Conservation (phyloP, 441 rosid genomes). For the Brassica balearica region DNA sequence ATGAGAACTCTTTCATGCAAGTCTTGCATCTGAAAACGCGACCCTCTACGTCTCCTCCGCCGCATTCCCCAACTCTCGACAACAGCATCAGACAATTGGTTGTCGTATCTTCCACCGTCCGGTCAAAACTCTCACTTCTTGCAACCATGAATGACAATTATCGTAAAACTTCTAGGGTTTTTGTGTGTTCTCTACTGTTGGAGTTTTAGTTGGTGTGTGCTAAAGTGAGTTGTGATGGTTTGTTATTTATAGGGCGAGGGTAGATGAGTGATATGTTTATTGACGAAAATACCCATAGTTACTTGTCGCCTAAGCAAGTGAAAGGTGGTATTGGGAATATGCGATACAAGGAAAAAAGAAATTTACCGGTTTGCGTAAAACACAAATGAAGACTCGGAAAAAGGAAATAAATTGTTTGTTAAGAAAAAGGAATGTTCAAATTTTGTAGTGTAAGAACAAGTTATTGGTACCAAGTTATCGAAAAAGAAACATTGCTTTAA, state of each 20-base stretch:
- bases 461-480: no score
- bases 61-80: slow-evolving; percentile 48
- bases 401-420: background rate
- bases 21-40: slow-evolving; percentile 67
- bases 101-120: slow-evolving; percentile 4
- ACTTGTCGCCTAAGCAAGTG: slow-evolving; percentile 36
- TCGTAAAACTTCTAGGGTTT: slow-evolving; percentile 13
- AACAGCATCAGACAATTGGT: slow-evolving; percentile 34
- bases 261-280: background rate
- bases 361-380: slow-evolving; percentile 18
- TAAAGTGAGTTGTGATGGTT: slow-evolving; percentile 1
- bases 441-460: no score
- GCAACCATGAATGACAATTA: slow-evolving; percentile 26
- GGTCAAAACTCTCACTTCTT: slow-evolving; percentile 1
- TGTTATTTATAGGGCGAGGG: background rate
- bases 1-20: slow-evolving; percentile 55
- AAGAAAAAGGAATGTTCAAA: no score
- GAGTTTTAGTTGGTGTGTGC: slow-evolving; percentile 14
- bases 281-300: background rate
- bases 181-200: background rate
- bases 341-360: background rate
- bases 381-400: background rate
- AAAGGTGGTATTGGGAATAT: slow-evolving; percentile 15
- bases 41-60: background rate
- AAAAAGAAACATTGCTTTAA: no score